Percentiles rank a stretch among this genome's conserved stretches.
Conservation (phyloP, 805 yeast species). For the Starmera quercuum region DNA sequence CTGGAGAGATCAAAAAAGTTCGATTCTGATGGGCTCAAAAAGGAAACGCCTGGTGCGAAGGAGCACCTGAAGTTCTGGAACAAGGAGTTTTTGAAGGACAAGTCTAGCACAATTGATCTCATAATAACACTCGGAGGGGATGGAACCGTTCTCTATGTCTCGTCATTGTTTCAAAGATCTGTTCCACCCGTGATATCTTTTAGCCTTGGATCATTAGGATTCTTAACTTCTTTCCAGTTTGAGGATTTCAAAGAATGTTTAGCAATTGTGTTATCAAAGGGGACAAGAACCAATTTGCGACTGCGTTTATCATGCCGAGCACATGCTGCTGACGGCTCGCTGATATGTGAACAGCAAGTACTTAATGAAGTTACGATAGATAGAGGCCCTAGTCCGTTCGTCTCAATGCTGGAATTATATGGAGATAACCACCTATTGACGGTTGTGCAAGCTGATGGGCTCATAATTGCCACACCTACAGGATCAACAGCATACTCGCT, state of each 20-base stretch:
- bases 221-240: constrained; percentile 79
- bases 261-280: constrained; percentile 51
- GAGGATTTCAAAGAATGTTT: constrained; percentile 60
- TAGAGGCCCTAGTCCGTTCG: constrained; percentile 90
- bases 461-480: constrained; percentile 89
- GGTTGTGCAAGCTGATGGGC: constrained; percentile 89
- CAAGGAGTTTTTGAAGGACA: constrained; percentile 39
- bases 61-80: constrained; percentile 62
- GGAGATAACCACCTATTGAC: constrained; percentile 84
- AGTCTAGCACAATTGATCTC: constrained; percentile 53
- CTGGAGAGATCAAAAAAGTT: constrained; percentile 58
- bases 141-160: constrained; percentile 88
- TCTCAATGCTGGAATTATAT: constrained; percentile 80
- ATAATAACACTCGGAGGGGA: constrained; percentile 93
- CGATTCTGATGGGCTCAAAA: constrained; percentile 43
- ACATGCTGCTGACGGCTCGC: constrained; percentile 30
- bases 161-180: constrained; percentile 71
- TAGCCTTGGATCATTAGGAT: constrained; percentile 87
- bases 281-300: constrained; percentile 71
- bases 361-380: constrained; percentile 87
- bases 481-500: constrained; percentile 95
- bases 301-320: constrained; percentile 87
- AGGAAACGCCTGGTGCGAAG: constrained; percentile 37
- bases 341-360: constrained; percentile 60
- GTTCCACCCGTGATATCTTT: constrained; percentile 93